A percentile compares a stretch with the other conserved stretches of the same genome.
phyloP scores from a whole-genome alignment of 768 basidiomycete genomes.

The Tricholoma sp. region DNA sequence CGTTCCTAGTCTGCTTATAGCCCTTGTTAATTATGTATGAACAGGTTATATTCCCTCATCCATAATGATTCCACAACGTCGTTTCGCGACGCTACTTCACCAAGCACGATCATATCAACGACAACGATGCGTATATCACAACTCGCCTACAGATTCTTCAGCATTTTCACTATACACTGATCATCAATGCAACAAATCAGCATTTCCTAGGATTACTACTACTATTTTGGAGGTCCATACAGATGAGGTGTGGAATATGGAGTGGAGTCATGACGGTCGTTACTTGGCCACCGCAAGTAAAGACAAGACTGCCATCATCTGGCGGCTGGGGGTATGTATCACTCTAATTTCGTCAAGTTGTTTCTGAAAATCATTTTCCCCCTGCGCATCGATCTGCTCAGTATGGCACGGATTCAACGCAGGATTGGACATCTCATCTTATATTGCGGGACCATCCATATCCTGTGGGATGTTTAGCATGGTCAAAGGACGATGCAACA shows the following conservation, averaged over 20 bases:
- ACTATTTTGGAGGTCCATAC: conserved; percentile 80
- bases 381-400: conserved; percentile 6
- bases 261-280: conserved; percentile 89
- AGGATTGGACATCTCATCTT: conserved; percentile 55
- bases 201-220: conserved; percentile 84
- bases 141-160: conserved; percentile 48
- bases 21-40: conserved; percentile 5
- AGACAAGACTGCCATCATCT: conserved; percentile 86
- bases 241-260: conserved; percentile 94
- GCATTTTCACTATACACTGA: conserved; percentile 85
- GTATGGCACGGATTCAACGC: conserved; percentile 27
- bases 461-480: conserved; percentile 77
- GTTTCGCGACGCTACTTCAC: conserved; percentile 78
- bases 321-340: conserved; percentile 71
- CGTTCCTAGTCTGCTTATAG: background rate
- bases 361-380: background rate
- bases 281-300: conserved; percentile 85
- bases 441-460: conserved; percentile 75
- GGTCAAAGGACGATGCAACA: conserved; percentile 87
- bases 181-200: conserved; percentile 73
- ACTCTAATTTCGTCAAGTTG: background rate
- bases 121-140: conserved; percentile 83
- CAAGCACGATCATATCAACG: conserved; percentile 84
- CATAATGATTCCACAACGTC: conserved; percentile 88
- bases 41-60: conserved; percentile 86